phyloP scores from a whole-genome alignment of 441 rosid genomes.

The Mallotus japonicus region DNA sequence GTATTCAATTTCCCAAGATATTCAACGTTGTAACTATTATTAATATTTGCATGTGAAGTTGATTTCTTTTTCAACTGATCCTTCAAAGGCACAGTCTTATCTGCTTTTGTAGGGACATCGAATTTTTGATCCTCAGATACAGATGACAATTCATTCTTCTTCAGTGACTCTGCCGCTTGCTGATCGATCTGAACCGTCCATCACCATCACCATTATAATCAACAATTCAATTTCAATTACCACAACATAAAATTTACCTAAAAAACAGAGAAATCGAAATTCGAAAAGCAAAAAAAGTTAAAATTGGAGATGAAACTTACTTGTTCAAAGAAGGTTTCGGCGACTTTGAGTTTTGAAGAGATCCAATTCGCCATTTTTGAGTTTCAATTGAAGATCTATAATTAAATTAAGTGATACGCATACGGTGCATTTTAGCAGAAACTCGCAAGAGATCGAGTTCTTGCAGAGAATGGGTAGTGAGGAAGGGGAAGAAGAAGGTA shows the following conservation, averaged over 20 bases:
- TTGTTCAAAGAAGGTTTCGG: constrained; percentile 90
- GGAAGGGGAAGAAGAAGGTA: constrained; percentile 6
- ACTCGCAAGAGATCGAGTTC: neutral
- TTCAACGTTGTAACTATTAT: constrained; percentile 23
- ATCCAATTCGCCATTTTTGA: constrained; percentile 82
- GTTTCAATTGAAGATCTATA: neutral
- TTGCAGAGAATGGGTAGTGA: constrained; percentile 20
- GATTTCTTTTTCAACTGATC: constrained; percentile 75
- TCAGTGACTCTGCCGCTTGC: constrained; percentile 90
- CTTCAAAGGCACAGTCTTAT: constrained; percentile 60
- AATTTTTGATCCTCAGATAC: constrained; percentile 49
- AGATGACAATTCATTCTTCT: constrained; percentile 58
- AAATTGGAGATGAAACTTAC: constrained; percentile 25
- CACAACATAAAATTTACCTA: neutral
- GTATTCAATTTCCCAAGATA: too few relatives aligned
- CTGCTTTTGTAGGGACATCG: constrained; percentile 39
- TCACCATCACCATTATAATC: neutral
- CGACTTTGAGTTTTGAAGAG: constrained; percentile 94
- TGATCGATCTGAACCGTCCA: constrained; percentile 71
- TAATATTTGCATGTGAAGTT: neutral
- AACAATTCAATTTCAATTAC: constrained; percentile 16
- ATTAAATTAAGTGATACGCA: neutral
- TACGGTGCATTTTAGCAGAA: constrained; percentile 21
- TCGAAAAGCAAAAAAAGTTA: neutral
- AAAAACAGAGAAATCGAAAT: neutral